Base-by-base conservation (phyloP, 352 stramenopile genomes). In the Globisporangium barbulae region DNA sequence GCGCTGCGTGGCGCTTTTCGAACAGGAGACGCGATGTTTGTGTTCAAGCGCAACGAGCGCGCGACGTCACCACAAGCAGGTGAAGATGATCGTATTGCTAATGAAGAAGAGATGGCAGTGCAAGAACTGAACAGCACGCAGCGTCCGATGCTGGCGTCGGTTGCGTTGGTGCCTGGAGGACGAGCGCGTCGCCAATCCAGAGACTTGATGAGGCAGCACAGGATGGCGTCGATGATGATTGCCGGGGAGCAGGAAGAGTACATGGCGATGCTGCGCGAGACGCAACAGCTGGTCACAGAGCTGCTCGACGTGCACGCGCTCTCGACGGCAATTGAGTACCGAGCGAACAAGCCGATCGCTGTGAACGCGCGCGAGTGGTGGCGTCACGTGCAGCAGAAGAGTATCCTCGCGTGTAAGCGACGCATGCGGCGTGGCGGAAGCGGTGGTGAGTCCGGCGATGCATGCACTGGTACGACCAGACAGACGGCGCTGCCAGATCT, bases 281-380 rank as follows among this genome's bases (percentile, higher is more conserved):
- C 73, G 55, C 78, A 78, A 49, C 60, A 67, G 19, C 41, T 82
- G 5, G 39, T 83, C 41, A 60, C 64, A 13, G 63, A 73, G 25
- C 44, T 85, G 25, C 56, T 85, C 42, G 53, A 70, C 21, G 76
- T 85, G 30, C 76, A 83, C 63, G 39, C 54, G 19, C 63, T 85
- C 3, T 83, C 76, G 8, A 63, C 45, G 3, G 70, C 70, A 9
- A 67, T 85, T 41, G 68, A 62, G 9, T 85, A 80, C 50, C 59
- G 49, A 3, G 64, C 59, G 19, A 59, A 67, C n/a, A 59, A 73
- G 41, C 54, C 61, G 53, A 59, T 83, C 25, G 47, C 47, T 15
- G 74, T 81, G 65, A 70, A 81, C 53, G 75, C 54, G 9, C 42
- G 37, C 15, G 71, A 70, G 61, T 85, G 77, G 77, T 85, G 77